Evolutionary conservation across 192 early-diverging fungal genomes (phyloP).

Genomic region (Allomyces macrogynus): DNA sequence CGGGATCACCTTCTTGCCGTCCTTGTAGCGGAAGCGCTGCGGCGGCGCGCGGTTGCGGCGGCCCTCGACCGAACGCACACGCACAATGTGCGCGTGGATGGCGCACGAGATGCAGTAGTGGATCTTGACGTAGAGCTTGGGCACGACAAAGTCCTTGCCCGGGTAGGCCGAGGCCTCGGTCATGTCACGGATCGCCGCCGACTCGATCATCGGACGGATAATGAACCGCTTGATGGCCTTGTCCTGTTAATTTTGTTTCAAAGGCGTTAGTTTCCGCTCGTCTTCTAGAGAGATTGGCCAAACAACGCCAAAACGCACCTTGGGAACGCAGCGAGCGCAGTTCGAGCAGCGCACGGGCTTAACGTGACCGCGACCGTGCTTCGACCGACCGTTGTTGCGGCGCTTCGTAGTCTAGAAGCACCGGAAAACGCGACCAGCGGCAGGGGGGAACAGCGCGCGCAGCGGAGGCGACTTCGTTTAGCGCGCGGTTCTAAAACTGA

Average conservation of each 20-base stretch:
- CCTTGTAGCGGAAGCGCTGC: constrained; percentile 73
- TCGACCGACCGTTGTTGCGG: constrained; percentile 98
- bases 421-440: too few relatives aligned
- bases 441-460: too few relatives aligned
- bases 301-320: constrained; percentile 15
- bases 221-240: constrained; percentile 99
- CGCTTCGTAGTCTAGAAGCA: constrained; percentile 73
- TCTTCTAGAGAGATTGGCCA: neutral
- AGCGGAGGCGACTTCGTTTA: too few relatives aligned
- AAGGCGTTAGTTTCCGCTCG: neutral
- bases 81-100: constrained; percentile 83
- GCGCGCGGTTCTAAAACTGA: too few relatives aligned
- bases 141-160: constrained; percentile 39
- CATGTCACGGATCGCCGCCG: constrained; percentile 90
- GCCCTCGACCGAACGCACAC: constrained; percentile 70
- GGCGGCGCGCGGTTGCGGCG: constrained; percentile 87
- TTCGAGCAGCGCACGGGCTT: constrained; percentile 95
- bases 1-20: constrained; percentile 38
- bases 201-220: constrained; percentile 97
- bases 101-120: constrained; percentile 89
- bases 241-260: constrained; percentile 34
- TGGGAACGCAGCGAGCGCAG: constrained; percentile 91
- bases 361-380: constrained; percentile 96
- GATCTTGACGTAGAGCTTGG: constrained; percentile 97
- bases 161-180: constrained; percentile 89